phyloP scores from a whole-genome alignment of 2,329 filamentous ascomycete genomes.

The Periconia sp. region DNA sequence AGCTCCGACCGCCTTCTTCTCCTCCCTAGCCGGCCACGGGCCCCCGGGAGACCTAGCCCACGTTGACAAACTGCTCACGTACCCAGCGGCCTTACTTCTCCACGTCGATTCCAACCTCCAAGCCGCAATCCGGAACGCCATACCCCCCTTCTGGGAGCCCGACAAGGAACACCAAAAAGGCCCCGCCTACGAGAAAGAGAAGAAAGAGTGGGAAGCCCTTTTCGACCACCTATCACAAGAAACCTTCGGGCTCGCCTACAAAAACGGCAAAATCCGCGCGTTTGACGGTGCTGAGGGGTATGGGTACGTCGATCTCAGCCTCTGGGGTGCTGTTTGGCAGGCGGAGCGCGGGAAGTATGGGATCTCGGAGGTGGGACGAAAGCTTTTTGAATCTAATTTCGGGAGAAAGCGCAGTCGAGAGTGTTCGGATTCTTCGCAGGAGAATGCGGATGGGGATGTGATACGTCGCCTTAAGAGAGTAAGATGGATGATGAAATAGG shows the following conservation, averaged over 20 bases:
- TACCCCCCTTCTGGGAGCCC: not conserved
- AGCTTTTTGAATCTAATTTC: too few relatives aligned
- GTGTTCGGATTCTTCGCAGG: not conserved
- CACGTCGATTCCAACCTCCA: not conserved
- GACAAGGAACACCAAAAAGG: not conserved
- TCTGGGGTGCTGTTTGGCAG: not conserved
- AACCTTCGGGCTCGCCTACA: not conserved
- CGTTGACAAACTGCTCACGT: not conserved
- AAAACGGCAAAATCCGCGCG: not conserved
- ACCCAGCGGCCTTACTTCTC: not conserved
- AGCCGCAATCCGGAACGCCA: not conserved
- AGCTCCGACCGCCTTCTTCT: slow-evolving; percentile 8
- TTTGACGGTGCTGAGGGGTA: not conserved
- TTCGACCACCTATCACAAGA: not conserved
- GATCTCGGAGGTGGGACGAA: not conserved
- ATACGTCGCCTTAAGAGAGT: too few relatives aligned
- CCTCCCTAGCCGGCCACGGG: not conserved
- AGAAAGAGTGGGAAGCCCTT: not conserved
- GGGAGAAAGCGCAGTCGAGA: too few relatives aligned
- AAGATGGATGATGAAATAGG: not conserved
- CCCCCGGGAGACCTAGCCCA: not conserved
- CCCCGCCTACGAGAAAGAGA: not conserved
- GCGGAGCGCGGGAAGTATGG: not conserved
- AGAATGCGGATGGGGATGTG: not conserved
- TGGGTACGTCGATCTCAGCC: not conserved